These are phyloP conservation scores for Xerocomellus intermedius DNA, from an alignment of 768 basidiomycete species.

Conservation along the genomic window DNA sequence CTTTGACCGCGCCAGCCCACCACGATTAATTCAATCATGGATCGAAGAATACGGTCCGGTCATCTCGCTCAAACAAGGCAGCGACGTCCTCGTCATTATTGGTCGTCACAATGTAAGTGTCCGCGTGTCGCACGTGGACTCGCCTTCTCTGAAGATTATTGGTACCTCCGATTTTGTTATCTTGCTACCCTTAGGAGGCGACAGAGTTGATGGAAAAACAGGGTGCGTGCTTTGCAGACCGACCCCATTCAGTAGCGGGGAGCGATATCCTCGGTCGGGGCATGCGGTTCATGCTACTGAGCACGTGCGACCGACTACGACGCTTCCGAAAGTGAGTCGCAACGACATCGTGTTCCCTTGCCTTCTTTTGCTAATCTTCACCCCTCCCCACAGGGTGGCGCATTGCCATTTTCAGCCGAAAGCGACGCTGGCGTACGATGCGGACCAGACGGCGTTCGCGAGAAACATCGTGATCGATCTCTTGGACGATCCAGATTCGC, in stretches of 20 bases:
- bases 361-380: background rate
- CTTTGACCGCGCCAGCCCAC: conserved; percentile 7
- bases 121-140: background rate
- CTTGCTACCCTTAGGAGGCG: conserved; percentile 31
- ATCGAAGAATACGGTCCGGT: conserved; percentile 28
- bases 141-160: background rate
- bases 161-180: too few species aligned
- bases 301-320: conserved; percentile 54
- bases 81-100: conserved; percentile 26
- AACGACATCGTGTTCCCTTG: background rate
- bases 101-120: conserved; percentile 19
- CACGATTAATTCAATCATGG: conserved; percentile 22
- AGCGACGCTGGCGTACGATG: conserved; percentile 43
- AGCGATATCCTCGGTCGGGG: conserved; percentile 58
- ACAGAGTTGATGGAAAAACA: conserved; percentile 62
- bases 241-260: conserved; percentile 52
- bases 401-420: conserved; percentile 55
- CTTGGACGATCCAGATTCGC: conserved; percentile 22
- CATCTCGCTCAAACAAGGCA: conserved; percentile 24
- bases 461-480: conserved; percentile 22
- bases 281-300: conserved; percentile 53
- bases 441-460: conserved; percentile 42
- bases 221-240: conserved; percentile 48
- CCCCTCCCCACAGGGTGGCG: conserved; percentile 38
- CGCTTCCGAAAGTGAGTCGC: conserved; percentile 48